A percentile compares a stretch with the other conserved stretches of the same genome.
Conservation (phyloP, 2,329 filamentous ascomycete genomes). For the Calonectria ilicicola region DNA sequence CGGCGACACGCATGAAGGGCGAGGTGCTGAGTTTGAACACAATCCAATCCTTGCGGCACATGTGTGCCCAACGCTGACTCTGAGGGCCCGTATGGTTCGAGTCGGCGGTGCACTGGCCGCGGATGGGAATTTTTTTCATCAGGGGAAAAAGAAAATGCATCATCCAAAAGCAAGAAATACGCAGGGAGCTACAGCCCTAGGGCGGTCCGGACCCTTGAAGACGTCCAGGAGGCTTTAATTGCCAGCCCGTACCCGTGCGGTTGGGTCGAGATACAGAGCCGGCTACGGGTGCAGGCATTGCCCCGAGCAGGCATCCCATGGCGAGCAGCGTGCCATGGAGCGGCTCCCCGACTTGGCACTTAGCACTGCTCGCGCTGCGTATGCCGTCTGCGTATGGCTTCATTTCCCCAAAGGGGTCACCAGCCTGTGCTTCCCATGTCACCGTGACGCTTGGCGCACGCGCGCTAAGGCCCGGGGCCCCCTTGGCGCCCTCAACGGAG, state of each 20-base stretch:
- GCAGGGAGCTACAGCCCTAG: constrained; percentile 9
- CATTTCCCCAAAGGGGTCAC: constrained; percentile 19
- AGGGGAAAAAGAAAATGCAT: constrained; percentile 8
- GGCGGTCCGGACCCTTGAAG: not conserved
- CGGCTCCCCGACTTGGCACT: constrained; percentile 4
- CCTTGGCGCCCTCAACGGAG: not conserved
- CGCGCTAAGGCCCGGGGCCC: constrained; percentile 13
- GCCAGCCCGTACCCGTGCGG: constrained; percentile 37
- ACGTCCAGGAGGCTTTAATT: constrained; percentile 37
- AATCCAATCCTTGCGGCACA: not conserved
- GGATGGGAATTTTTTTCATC: not conserved
- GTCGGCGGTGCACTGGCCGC: constrained; percentile 1
- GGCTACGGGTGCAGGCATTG: not conserved
- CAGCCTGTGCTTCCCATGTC: constrained; percentile 25
- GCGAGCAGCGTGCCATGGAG: not conserved
- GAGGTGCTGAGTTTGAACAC: not conserved
- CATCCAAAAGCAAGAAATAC: constrained; percentile 14
- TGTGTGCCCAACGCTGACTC: constrained; percentile 30
- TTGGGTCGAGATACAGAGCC: constrained; percentile 34
- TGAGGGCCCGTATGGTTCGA: constrained; percentile 3
- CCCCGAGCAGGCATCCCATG: constrained; percentile 22
- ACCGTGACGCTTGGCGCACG: constrained; percentile 20
- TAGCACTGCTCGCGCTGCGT: not conserved
- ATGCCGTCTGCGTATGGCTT: constrained; percentile 3
- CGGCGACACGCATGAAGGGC: not conserved